These are phyloP conservation scores for Pyrenophora graminea DNA, from an alignment of 2,329 filamentous ascomycete species.

Conservation along the genomic window DNA sequence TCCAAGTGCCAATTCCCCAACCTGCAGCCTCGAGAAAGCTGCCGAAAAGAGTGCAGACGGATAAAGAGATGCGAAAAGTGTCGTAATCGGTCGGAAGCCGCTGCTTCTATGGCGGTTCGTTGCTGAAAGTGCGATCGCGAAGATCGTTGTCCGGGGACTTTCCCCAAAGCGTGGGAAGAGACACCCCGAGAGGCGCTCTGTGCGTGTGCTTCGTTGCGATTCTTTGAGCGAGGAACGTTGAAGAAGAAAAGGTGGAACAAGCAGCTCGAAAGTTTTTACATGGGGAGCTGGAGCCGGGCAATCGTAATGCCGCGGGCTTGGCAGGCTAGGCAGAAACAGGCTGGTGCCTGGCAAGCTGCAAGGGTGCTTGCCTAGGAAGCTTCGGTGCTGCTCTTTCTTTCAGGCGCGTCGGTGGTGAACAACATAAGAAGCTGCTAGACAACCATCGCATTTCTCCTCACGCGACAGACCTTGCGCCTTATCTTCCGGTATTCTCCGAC, in stretches of 20 bases:
- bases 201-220: slow-evolving; percentile 99
- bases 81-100: slow-evolving; percentile 65
- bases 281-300: slow-evolving; percentile 19
- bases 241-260: slow-evolving; percentile 38
- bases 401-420: slow-evolving; percentile 19
- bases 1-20: slow-evolving; percentile 63
- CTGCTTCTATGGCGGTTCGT: slow-evolving; percentile 99
- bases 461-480: background rate
- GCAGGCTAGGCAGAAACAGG: slow-evolving; percentile 34
- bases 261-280: slow-evolving; percentile 27
- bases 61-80: slow-evolving; percentile 54
- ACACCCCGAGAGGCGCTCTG: slow-evolving; percentile 58
- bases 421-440: slow-evolving; percentile 17
- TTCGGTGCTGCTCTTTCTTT: slow-evolving; percentile 28
- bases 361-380: slow-evolving; percentile 32
- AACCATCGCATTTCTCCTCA: background rate
- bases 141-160: slow-evolving; percentile 96
- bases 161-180: slow-evolving; percentile 82
- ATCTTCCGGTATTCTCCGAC: background rate
- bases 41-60: slow-evolving; percentile 56
- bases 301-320: slow-evolving; percentile 23
- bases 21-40: slow-evolving; percentile 22
- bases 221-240: slow-evolving; percentile 94
- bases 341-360: slow-evolving; percentile 25
- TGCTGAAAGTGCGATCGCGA: slow-evolving; percentile 71